Evolutionary conservation across 1,284 basidiomycete genomes (phyloP).

Genomic region (Phlebopus sp.): DNA sequence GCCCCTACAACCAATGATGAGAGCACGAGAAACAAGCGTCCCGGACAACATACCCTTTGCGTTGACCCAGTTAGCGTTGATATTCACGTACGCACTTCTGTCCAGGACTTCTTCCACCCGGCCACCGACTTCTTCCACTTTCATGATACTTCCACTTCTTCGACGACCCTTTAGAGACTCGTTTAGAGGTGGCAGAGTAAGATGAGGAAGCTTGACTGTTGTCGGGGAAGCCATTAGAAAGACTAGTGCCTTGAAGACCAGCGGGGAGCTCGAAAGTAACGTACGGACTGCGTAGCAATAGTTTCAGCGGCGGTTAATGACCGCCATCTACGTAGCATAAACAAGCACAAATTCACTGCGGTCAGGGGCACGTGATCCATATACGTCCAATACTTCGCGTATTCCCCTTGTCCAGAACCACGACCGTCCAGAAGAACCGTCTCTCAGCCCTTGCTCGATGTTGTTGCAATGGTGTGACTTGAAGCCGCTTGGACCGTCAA

Average conservation of each 20-base stretch:
- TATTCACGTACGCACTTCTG: constrained; percentile 80
- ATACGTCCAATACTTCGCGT: neutral
- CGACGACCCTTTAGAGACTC: constrained; percentile 49
- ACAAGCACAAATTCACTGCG: constrained; percentile 17
- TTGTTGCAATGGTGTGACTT: constrained; percentile 69
- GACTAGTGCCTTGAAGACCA: neutral
- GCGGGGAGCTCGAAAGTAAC: neutral
- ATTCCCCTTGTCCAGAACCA: neutral
- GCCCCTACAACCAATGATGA: constrained; percentile 59
- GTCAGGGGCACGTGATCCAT: constrained; percentile 14
- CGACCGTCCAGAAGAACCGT: neutral
- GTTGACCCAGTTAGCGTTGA: constrained; percentile 99
- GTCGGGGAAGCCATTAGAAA: constrained; percentile 43
- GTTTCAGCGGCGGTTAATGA: neutral
- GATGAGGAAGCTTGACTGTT: constrained; percentile 47
- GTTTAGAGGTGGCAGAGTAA: constrained; percentile 39
- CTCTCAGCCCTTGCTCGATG: constrained; percentile 24
- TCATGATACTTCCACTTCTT: constrained; percentile 79
- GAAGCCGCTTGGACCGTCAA: constrained; percentile 52
- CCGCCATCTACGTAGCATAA: constrained; percentile 5
- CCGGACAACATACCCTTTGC: constrained; percentile 75
- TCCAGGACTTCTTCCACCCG: constrained; percentile 79
- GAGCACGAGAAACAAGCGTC: neutral
- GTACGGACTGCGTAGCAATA: neutral
- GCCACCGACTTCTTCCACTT: constrained; percentile 84